Percentiles rank a stretch among this genome's conserved stretches.
Conservation (phyloP, 129 eudicot genomes). For the Kitagawia praeruptora region DNA sequence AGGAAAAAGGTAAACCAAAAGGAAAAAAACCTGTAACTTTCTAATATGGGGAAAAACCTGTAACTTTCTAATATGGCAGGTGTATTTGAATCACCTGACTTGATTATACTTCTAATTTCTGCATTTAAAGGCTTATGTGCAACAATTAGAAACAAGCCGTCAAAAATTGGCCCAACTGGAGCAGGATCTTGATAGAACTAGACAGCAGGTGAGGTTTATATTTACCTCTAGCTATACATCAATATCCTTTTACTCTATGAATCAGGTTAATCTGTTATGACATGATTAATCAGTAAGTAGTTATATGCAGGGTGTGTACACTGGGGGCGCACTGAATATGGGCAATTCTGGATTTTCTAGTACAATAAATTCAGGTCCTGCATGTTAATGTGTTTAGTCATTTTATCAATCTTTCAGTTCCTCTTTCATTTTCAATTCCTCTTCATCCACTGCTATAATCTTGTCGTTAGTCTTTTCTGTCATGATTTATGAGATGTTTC, state of each 20-base stretch:
- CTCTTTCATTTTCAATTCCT: neutral
- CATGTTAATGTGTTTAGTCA: neutral
- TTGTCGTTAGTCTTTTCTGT: neutral
- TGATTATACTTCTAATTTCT: constrained; percentile 4
- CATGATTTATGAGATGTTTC: neutral
- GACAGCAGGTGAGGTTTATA: constrained; percentile 45
- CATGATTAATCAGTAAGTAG: constrained; percentile 14
- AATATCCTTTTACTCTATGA: neutral
- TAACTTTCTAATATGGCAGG: neutral
- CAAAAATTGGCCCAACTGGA: constrained; percentile 77
- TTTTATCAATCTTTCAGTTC: neutral
- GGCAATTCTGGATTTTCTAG: constrained; percentile 36
- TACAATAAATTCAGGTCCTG: constrained; percentile 52
- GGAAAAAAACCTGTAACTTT: neutral
- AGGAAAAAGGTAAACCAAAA: constrained; percentile 61
- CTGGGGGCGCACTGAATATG: constrained; percentile 34
- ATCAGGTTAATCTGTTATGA: neutral
- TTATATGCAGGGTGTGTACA: constrained; percentile 45
- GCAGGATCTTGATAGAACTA: constrained; percentile 68
- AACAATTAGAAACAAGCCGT: constrained; percentile 82
- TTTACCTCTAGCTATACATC: neutral
- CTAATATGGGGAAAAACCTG: neutral
- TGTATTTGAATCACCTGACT: neutral
- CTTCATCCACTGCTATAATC: neutral
- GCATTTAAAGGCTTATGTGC: constrained; percentile 65